These are phyloP conservation scores for Papiliotrema laurentii DNA, from an alignment of 1,284 basidiomycete genomes.

Conservation along the genomic window DNA sequence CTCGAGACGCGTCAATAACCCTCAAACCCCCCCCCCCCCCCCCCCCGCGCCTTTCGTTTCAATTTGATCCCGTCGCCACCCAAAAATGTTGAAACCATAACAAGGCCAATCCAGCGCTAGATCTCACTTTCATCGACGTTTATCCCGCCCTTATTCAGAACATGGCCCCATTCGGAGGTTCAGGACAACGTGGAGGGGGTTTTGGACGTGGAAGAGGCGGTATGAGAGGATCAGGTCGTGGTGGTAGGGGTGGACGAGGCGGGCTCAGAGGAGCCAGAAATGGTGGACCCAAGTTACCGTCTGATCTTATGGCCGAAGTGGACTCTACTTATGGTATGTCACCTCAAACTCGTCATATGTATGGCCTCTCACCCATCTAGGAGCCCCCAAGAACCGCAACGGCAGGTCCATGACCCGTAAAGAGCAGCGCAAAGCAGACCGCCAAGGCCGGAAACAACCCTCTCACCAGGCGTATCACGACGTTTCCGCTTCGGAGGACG, in stretches of 20 bases:
- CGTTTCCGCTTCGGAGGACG: slow-evolving; percentile 3
- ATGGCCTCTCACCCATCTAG: no score
- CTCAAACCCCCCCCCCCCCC: no score
- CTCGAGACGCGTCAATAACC: no score
- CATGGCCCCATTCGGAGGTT: slow-evolving; percentile 7
- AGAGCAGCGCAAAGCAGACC: slow-evolving; percentile 13
- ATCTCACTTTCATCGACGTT: not conserved
- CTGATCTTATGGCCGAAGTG: slow-evolving; percentile 33
- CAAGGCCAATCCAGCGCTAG: not conserved
- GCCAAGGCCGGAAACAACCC: not conserved
- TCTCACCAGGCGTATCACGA: not conserved
- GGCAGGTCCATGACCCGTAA: slow-evolving; percentile 15
- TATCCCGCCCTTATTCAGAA: not conserved
- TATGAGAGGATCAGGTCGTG: slow-evolving; percentile 7
- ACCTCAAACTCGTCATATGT: not conserved
- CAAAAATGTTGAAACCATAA: not conserved
- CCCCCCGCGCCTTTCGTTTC: no score
- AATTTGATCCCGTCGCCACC: slow-evolving; percentile 8
- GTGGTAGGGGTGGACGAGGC: slow-evolving; percentile 7
- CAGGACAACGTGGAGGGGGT: not conserved
- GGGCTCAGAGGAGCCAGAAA: not conserved
- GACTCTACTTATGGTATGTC: slow-evolving; percentile 27
- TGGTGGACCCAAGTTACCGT: slow-evolving; percentile 34
- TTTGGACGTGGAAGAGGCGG: slow-evolving; percentile 2
- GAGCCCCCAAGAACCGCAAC: not conserved